A percentile compares a stretch with the other conserved stretches of the same genome.
These are phyloP conservation scores for Eucalyptus caleyi DNA, from an alignment of 345 rosid genomes.

Conservation along the genomic window DNA sequence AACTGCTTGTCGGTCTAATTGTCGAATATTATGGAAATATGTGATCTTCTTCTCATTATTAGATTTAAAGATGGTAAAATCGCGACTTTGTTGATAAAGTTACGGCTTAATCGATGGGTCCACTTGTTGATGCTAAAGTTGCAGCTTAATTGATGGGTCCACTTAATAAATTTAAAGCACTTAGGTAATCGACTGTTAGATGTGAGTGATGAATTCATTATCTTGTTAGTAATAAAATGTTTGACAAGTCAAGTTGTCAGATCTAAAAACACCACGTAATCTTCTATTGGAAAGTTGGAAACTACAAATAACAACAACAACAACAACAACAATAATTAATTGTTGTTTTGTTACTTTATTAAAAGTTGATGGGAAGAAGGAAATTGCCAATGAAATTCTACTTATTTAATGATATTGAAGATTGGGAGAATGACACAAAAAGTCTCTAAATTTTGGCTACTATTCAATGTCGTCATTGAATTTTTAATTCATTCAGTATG, in stretches of 20 bases:
- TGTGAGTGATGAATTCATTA: no score
- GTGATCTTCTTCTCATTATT: background rate
- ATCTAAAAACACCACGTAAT: background rate
- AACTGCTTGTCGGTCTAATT: background rate
- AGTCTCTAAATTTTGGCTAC: background rate
- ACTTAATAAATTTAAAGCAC: background rate
- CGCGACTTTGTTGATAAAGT: background rate
- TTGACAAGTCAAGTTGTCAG: background rate
- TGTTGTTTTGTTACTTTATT: background rate
- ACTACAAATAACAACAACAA: background rate
- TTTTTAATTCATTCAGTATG: background rate
- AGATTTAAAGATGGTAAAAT: background rate
- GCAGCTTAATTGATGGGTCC: background rate
- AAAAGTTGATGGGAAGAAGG: background rate
- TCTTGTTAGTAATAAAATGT: background rate
- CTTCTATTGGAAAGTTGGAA: background rate
- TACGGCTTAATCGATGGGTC: background rate
- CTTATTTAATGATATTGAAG: slow-evolving; percentile 1
- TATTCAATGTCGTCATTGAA: background rate
- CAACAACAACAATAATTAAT: background rate
- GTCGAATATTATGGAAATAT: background rate
- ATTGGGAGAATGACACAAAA: slow-evolving; percentile 1
- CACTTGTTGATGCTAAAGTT: background rate
- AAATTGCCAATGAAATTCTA: background rate
- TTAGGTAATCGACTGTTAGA: background rate